Conservation (phyloP, 208 protist species). For the Dictyostelium gargantuum region DNA sequence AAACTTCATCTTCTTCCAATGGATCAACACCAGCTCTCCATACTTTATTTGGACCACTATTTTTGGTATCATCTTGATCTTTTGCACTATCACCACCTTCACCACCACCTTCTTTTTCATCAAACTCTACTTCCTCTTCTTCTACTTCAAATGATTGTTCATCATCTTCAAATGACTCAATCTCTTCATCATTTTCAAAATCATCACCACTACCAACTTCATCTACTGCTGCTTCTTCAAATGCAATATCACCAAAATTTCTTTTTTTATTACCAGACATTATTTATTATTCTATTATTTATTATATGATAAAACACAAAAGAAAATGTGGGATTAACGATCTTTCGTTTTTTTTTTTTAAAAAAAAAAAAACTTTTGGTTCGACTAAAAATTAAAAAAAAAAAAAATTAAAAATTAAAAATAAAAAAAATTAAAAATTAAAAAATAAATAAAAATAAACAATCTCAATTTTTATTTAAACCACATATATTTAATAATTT, state of each 20-base stretch:
- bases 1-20: conserved; percentile 70
- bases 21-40: conserved; percentile 71
- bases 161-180: background rate
- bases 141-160: conserved; percentile 15
- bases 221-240: background rate
- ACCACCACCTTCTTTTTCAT: conserved; percentile 32
- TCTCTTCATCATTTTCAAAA: background rate
- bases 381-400: background rate
- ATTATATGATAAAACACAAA: background rate
- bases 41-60: background rate
- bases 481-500: no score
- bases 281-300: no score
- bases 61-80: background rate
- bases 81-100: background rate
- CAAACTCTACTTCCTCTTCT: conserved; percentile 57
- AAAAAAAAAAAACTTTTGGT: background rate
- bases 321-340: background rate
- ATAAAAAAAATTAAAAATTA: background rate
- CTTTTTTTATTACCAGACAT: background rate
- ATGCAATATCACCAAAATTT: background rate
- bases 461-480: background rate
- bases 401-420: background rate
- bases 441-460: background rate
- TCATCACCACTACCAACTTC: background rate
- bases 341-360: background rate